Conservation (phyloP, 1,284 basidiomycete species). For the Ganoderma multipileum region DNA sequence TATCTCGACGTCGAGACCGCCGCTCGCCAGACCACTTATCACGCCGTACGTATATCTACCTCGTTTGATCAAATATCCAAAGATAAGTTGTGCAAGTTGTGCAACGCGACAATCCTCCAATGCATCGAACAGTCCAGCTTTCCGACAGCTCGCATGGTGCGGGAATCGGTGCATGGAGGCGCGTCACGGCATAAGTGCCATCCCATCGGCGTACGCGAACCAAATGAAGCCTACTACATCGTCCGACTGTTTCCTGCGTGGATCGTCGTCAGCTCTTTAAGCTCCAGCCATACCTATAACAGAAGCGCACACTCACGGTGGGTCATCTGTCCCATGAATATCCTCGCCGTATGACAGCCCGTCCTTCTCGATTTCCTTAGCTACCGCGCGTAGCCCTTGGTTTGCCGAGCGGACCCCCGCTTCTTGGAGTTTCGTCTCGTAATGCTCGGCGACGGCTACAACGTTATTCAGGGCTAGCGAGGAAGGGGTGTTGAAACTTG, state of each 20-base stretch:
- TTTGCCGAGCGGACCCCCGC: conserved; percentile 54
- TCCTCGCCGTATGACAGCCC: conserved; percentile 55
- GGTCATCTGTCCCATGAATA: conserved; percentile 46
- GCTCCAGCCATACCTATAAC: neutral
- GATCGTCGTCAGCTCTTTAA: conserved; percentile 13
- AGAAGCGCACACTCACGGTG: conserved; percentile 48
- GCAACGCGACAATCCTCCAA: too few relatives aligned
- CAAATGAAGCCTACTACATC: conserved; percentile 61
- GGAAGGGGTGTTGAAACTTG: conserved; percentile 13
- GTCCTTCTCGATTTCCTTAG: conserved; percentile 63
- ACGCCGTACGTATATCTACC: neutral
- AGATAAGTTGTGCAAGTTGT: neutral
- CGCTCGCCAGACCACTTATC: neutral
- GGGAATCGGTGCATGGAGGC: neutral
- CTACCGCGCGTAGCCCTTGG: conserved; percentile 58
- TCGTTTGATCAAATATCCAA: neutral
- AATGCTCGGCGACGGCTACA: conserved; percentile 52
- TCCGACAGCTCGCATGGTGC: neutral
- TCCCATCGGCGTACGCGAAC: conserved; percentile 58
- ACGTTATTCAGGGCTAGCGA: conserved; percentile 51
- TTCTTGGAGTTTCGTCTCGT: conserved; percentile 55
- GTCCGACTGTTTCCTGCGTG: conserved; percentile 31
- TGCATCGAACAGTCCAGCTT: neutral
- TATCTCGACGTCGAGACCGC: conserved; percentile 11
- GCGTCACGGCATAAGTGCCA: conserved; percentile 59